Percentiles rank a stretch among this genome's conserved stretches.
phyloP scores from a whole-genome alignment of 768 basidiomycete genomes.

The Pholiota molesta region DNA sequence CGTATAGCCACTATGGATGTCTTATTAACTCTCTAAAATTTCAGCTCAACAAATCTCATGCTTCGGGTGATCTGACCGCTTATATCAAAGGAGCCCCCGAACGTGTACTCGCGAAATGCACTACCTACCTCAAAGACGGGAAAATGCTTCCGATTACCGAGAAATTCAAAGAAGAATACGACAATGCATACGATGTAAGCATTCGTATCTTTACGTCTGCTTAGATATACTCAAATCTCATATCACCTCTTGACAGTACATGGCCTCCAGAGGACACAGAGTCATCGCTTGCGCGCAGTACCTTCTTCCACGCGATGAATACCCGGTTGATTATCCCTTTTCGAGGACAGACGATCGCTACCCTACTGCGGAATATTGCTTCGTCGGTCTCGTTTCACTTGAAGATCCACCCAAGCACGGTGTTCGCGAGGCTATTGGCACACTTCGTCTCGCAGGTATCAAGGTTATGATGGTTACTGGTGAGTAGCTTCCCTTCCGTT shows the following conservation, averaged over 20 bases:
- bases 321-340: conserved; percentile 51
- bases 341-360: conserved; percentile 57
- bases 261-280: conserved; percentile 77
- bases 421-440: conserved; percentile 72
- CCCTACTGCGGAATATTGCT: conserved; percentile 60
- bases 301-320: conserved; percentile 53
- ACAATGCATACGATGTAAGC: conserved; percentile 63
- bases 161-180: conserved; percentile 54
- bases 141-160: conserved; percentile 50
- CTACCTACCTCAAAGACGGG: conserved; percentile 60
- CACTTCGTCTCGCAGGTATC: conserved; percentile 69
- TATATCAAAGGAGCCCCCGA: conserved; percentile 76
- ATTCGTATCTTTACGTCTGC: neutral
- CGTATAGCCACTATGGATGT: neutral
- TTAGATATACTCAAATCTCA: conserved; percentile 2
- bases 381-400: conserved; percentile 66
- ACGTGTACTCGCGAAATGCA: conserved; percentile 65
- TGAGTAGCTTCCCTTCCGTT: conserved; percentile 22
- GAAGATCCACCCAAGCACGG: conserved; percentile 76
- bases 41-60: conserved; percentile 60
- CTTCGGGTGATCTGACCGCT: conserved; percentile 47
- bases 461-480: conserved; percentile 82
- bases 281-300: conserved; percentile 73
- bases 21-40: conserved; percentile 4
- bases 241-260: conserved; percentile 47